Evolutionary conservation across 2,329 filamentous ascomycete species (phyloP).

Genomic region (Colletotrichum salicis): DNA sequence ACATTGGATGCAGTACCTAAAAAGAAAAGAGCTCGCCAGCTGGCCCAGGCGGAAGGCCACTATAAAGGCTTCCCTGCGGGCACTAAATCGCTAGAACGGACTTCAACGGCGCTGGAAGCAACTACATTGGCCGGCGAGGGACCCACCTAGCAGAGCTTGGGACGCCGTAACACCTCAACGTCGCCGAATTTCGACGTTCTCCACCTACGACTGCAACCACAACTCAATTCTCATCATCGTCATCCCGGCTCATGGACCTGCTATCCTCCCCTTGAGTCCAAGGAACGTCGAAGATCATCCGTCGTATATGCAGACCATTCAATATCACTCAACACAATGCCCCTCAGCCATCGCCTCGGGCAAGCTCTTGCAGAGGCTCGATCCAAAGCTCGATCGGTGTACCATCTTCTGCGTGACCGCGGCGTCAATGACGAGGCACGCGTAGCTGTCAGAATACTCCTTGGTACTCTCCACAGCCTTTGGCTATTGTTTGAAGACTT

Average conservation of each 20-base stretch:
- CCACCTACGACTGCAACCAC: neutral
- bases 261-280: neutral
- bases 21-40: too few relatives aligned
- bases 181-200: neutral
- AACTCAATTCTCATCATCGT: neutral
- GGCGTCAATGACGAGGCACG: neutral
- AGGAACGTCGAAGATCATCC: neutral
- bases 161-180: neutral
- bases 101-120: neutral
- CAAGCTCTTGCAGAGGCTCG: neutral
- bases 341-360: neutral
- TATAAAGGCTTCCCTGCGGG: neutral
- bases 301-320: neutral
- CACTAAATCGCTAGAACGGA: neutral
- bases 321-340: neutral
- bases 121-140: neutral
- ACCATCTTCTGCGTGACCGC: neutral
- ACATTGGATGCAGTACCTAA: neutral
- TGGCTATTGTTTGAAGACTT: slow-evolving; percentile 4
- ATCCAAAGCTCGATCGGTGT: neutral
- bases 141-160: neutral
- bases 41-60: too few relatives aligned
- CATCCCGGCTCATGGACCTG: neutral
- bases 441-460: neutral
- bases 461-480: slow-evolving; percentile 13